Evolutionary conservation across 257 asterid genomes (phyloP).

Genomic region (Fraxinus americana): DNA sequence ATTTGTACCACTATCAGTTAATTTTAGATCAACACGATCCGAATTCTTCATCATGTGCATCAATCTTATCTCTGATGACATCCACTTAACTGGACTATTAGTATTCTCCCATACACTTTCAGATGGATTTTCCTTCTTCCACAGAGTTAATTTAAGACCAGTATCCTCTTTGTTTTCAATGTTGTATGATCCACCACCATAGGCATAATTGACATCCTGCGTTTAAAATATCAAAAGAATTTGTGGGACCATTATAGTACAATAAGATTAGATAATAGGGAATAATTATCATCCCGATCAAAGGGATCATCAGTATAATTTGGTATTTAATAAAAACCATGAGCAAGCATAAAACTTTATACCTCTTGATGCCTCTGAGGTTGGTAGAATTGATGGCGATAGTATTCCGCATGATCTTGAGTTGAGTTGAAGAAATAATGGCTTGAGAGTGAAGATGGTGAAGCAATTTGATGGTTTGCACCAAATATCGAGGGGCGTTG

Average conservation of each 20-base stretch:
- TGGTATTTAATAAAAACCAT: too few species aligned
- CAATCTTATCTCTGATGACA: constrained; percentile 73
- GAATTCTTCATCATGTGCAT: constrained; percentile 52
- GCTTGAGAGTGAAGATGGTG: constrained; percentile 45
- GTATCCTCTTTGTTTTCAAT: constrained; percentile 35
- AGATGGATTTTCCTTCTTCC: constrained; percentile 43
- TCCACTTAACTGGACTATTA: constrained; percentile 43
- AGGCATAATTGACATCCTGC: constrained; percentile 32
- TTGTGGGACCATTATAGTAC: not conserved
- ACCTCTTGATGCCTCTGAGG: constrained; percentile 51
- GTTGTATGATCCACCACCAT: constrained; percentile 40
- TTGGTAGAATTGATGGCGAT: constrained; percentile 31
- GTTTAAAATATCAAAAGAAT: not conserved
- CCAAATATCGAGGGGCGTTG: constrained; percentile 26
- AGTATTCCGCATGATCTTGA: constrained; percentile 46
- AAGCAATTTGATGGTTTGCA: constrained; percentile 31
- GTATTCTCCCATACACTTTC: not conserved
- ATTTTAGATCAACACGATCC: constrained; percentile 5
- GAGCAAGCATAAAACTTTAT: not conserved
- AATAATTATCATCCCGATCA: too few species aligned
- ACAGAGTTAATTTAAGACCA: constrained; percentile 47
- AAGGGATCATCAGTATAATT: too few species aligned
- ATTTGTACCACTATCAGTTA: not conserved
- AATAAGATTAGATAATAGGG: too few species aligned
- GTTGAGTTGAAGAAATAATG: constrained; percentile 44